Conservation (phyloP, 225 moss, liverwort and hornwort species). For the Pleurozium schreberi region DNA sequence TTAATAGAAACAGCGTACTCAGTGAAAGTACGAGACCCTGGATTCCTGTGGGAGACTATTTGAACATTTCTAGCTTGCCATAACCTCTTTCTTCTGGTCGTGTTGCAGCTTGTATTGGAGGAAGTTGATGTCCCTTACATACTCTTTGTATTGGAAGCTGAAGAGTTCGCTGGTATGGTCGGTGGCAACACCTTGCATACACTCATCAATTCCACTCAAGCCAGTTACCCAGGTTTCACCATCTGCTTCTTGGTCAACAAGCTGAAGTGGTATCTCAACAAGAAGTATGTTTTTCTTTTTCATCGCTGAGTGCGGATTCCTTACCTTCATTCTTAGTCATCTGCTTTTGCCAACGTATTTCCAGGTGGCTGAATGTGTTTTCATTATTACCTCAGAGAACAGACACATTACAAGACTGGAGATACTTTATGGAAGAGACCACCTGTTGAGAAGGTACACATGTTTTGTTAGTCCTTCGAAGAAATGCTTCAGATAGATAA, state of each 20-base stretch:
- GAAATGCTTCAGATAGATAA: not conserved
- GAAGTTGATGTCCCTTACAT: slow-evolving; percentile 76
- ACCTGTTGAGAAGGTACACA: slow-evolving; percentile 63
- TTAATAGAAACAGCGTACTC: not conserved
- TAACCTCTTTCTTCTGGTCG: not conserved
- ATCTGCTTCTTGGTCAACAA: slow-evolving; percentile 83
- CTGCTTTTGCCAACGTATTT: not conserved
- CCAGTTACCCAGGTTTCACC: slow-evolving; percentile 56
- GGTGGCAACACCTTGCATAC: slow-evolving; percentile 27
- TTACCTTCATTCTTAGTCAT: not conserved
- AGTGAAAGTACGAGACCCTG: not conserved
- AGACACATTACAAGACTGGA: slow-evolving; percentile 50
- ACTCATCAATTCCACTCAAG: slow-evolving; percentile 36
- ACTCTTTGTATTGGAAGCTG: slow-evolving; percentile 62
- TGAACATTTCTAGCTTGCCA: not conserved
- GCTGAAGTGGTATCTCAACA: slow-evolving; percentile 57
- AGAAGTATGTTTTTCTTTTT: slow-evolving; percentile 29
- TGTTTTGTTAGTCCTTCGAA: not conserved
- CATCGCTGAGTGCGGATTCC: not conserved
- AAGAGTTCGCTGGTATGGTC: slow-evolving; percentile 66
- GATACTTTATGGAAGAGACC: slow-evolving; percentile 58
- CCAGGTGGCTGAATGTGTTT: not conserved
- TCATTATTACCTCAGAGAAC: slow-evolving; percentile 38
- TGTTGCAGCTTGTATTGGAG: slow-evolving; percentile 58
- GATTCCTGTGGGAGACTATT: not conserved